These are phyloP conservation scores for Turritis glabra DNA, from an alignment of 345 rosid genomes.

Conservation along the genomic window DNA sequence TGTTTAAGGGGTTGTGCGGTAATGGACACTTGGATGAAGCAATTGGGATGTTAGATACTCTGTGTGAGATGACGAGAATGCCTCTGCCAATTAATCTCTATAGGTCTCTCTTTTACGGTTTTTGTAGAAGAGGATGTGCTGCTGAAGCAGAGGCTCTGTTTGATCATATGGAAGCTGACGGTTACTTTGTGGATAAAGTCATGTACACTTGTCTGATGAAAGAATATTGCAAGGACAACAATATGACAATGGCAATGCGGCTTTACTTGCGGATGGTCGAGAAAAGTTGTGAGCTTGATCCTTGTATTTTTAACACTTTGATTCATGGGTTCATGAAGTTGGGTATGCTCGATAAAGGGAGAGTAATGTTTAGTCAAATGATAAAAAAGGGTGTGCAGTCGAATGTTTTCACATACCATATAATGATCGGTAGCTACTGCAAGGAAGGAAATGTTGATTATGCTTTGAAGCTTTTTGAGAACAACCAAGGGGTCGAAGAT, in stretches of 20 bases:
- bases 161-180: slow-evolving; percentile 55
- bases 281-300: slow-evolving; percentile 54
- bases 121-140: slow-evolving; percentile 53
- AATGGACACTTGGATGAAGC: slow-evolving; percentile 58
- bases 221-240: slow-evolving; percentile 51
- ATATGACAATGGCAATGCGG: slow-evolving; percentile 63
- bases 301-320: slow-evolving; percentile 56
- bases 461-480: slow-evolving; percentile 49
- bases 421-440: slow-evolving; percentile 61
- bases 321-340: slow-evolving; percentile 57
- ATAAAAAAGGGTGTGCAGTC: slow-evolving; percentile 41
- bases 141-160: slow-evolving; percentile 55
- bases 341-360: slow-evolving; percentile 55
- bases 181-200: slow-evolving; percentile 52
- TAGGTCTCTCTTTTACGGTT: slow-evolving; percentile 63
- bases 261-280: slow-evolving; percentile 64
- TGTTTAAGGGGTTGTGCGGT: slow-evolving; percentile 53
- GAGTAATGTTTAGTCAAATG: slow-evolving; percentile 49
- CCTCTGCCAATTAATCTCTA: slow-evolving; percentile 45
- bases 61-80: slow-evolving; percentile 46
- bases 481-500: slow-evolving; percentile 30
- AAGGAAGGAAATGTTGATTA: slow-evolving; percentile 53
- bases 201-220: slow-evolving; percentile 63
- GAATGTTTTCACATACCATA: slow-evolving; percentile 50
- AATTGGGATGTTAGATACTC: slow-evolving; percentile 46